phyloP scores from a whole-genome alignment of 2,329 filamentous ascomycete genomes.

The Rhexocercosporidium sp. region DNA sequence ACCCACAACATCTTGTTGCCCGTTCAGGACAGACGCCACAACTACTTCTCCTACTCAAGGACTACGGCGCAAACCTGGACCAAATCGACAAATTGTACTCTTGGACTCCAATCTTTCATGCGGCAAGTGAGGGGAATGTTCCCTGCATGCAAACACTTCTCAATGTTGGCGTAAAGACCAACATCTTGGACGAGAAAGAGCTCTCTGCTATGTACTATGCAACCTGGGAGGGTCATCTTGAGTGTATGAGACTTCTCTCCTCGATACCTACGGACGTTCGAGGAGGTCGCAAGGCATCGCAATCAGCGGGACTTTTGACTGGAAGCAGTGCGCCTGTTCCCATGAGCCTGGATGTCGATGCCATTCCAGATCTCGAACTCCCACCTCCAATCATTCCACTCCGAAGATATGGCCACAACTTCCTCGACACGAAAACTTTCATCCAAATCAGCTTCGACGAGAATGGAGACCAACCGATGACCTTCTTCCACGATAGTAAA shows the following conservation, averaged over 20 bases:
- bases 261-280: slow-evolving; percentile 45
- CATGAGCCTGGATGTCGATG: slow-evolving; percentile 79
- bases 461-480: slow-evolving; percentile 72
- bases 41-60: slow-evolving; percentile 78
- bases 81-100: slow-evolving; percentile 95
- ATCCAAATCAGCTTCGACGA: slow-evolving; percentile 91
- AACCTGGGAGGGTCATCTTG: slow-evolving; percentile 94
- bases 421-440: slow-evolving; percentile 96
- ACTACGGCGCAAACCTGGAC: slow-evolving; percentile 87
- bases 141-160: slow-evolving; percentile 84
- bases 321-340: slow-evolving; percentile 52
- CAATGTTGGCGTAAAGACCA: slow-evolving; percentile 76
- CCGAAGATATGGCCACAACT: slow-evolving; percentile 95
- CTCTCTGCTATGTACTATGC: slow-evolving; percentile 98
- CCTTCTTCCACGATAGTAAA: slow-evolving; percentile 97
- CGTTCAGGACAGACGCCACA: slow-evolving; percentile 83
- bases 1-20: slow-evolving; percentile 95
- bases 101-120: slow-evolving; percentile 96
- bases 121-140: slow-evolving; percentile 94
- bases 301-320: slow-evolving; percentile 42
- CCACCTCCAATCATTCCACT: slow-evolving; percentile 96
- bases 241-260: slow-evolving; percentile 89
- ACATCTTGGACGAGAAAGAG: slow-evolving; percentile 87
- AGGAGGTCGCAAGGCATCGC: slow-evolving; percentile 26
- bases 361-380: slow-evolving; percentile 88